phyloP scores from a whole-genome alignment of 331 rosid genomes.

The Acacia pycnantha region DNA sequence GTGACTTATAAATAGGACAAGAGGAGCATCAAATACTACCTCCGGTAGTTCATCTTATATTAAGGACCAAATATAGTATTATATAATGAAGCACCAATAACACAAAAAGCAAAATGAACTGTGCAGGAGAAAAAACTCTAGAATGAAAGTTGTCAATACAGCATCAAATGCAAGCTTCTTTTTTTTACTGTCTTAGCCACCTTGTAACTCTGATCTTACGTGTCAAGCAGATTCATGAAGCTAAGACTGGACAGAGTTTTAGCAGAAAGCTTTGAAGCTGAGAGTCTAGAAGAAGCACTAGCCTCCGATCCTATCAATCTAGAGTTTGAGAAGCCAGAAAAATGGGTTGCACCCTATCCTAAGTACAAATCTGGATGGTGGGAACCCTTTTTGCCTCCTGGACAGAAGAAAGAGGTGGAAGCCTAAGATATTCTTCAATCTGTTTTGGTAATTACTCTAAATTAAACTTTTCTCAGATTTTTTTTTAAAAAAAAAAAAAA shows the following conservation, averaged over 20 bases:
- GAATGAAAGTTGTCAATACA: neutral
- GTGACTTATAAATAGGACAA: too few species aligned
- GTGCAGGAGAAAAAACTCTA: neutral
- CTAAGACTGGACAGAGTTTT: constrained; percentile 95
- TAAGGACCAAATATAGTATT: too few species aligned
- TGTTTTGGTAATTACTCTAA: constrained; percentile 22
- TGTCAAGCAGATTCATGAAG: constrained; percentile 83
- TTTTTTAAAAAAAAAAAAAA: too few species aligned
- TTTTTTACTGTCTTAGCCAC: constrained; percentile 18
- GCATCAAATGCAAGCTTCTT: constrained; percentile 21
- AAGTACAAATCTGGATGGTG: constrained; percentile 95
- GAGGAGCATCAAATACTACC: neutral
- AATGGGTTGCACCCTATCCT: constrained; percentile 94
- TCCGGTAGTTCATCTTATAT: too few species aligned
- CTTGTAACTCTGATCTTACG: constrained; percentile 5
- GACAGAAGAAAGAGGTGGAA: constrained; percentile 54
- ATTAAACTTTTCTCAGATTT: constrained; percentile 21
- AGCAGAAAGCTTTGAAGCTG: constrained; percentile 70
- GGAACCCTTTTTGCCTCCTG: constrained; percentile 73
- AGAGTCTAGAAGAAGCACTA: constrained; percentile 72
- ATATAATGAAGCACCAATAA: constrained; percentile 10
- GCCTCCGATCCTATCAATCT: constrained; percentile 78
- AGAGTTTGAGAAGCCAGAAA: constrained; percentile 79
- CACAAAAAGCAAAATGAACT: neutral
- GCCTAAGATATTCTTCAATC: constrained; percentile 37